Conservation (phyloP, 345 rosid genomes). For the Mangifera indica region DNA sequence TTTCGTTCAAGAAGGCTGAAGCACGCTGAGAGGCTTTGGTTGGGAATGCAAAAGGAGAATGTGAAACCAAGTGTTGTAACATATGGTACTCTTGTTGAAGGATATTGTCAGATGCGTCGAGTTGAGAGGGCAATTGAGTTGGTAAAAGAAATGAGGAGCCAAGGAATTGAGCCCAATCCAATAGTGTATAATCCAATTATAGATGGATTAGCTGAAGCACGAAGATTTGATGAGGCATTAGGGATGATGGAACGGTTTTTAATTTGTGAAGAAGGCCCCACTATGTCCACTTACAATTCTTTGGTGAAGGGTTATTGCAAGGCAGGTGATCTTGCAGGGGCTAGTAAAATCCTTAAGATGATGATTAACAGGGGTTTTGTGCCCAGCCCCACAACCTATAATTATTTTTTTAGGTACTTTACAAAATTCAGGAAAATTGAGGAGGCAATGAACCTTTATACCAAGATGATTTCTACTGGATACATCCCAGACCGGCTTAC, state of each 20-base stretch:
- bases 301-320: slow-evolving; percentile 75
- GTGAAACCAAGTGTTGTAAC: slow-evolving; percentile 65
- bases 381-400: slow-evolving; percentile 74
- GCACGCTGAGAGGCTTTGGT: slow-evolving; percentile 73
- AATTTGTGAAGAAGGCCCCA: slow-evolving; percentile 66
- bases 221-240: slow-evolving; percentile 64
- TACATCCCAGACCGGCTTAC: slow-evolving; percentile 65
- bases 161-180: slow-evolving; percentile 53
- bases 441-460: slow-evolving; percentile 73
- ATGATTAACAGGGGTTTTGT: slow-evolving; percentile 65
- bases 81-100: slow-evolving; percentile 80
- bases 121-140: slow-evolving; percentile 64
- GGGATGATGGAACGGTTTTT: slow-evolving; percentile 70
- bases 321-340: slow-evolving; percentile 65
- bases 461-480: slow-evolving; percentile 75
- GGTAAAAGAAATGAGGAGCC: slow-evolving; percentile 67
- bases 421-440: slow-evolving; percentile 56
- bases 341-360: slow-evolving; percentile 68
- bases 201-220: slow-evolving; percentile 75
- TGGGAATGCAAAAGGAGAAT: slow-evolving; percentile 52
- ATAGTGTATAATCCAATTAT: slow-evolving; percentile 67
- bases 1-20: slow-evolving; percentile 60
- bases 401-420: slow-evolving; percentile 72
- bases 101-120: slow-evolving; percentile 65
- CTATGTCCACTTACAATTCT: slow-evolving; percentile 72